Evolutionary conservation across 106 monocot species (phyloP).

Genomic region (Acorus gramineus): DNA sequence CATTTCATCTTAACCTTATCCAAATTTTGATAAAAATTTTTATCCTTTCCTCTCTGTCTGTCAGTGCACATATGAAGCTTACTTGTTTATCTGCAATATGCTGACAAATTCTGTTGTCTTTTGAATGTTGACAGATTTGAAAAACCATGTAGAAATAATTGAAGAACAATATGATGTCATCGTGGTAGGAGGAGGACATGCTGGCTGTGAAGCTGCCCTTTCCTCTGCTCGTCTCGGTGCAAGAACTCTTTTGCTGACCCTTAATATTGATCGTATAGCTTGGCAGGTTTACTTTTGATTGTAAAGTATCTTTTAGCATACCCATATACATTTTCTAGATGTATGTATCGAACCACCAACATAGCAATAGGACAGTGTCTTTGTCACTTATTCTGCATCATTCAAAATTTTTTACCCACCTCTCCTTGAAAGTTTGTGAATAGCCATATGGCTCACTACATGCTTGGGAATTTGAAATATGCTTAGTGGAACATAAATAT

Average conservation of each 20-base stretch:
- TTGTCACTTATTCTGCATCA: no score
- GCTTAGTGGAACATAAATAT: no score
- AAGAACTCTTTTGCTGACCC: constrained; percentile 83
- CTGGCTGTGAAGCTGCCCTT: constrained; percentile 97
- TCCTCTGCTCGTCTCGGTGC: constrained; percentile 96
- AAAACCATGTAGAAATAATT: constrained; percentile 1
- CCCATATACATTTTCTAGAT: no score
- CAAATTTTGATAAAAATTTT: no score
- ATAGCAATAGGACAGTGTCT: no score
- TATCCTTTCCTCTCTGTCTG: not conserved
- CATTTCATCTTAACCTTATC: no score
- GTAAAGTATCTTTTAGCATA: not conserved
- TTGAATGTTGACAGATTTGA: constrained; percentile 5
- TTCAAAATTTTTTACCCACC: no score
- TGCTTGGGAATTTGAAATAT: no score
- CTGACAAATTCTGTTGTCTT: not conserved
- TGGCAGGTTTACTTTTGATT: constrained; percentile 66
- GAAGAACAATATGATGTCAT: constrained; percentile 91
- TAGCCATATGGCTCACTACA: no score
- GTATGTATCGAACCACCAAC: no score
- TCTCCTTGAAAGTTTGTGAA: no score
- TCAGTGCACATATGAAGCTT: not conserved
- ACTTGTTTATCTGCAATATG: not conserved
- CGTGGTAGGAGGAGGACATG: constrained; percentile 95
- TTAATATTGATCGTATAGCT: constrained; percentile 94